phyloP scores from a whole-genome alignment of 306 rosid genomes.

The Glycine soja region DNA sequence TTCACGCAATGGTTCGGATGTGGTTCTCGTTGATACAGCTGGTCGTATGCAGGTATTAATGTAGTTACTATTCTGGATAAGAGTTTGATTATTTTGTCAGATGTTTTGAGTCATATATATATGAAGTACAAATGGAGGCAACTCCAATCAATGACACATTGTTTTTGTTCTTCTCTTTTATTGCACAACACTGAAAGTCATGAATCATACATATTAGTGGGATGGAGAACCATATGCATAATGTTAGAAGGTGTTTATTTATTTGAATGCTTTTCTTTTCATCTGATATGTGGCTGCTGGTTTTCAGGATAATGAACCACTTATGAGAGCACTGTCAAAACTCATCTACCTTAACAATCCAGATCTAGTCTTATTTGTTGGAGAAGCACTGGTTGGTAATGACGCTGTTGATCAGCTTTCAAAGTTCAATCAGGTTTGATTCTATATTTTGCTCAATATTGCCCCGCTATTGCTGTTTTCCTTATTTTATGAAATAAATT shows the following conservation, averaged over 20 bases:
- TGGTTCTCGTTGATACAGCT: slow-evolving; percentile 93
- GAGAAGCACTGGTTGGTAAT: slow-evolving; percentile 74
- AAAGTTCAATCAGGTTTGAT: slow-evolving; percentile 81
- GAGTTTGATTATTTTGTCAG: background rate
- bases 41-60: slow-evolving; percentile 86
- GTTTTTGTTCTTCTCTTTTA: too few relatives aligned
- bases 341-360: slow-evolving; percentile 85
- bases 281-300: slow-evolving; percentile 13
- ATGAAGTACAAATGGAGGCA: background rate
- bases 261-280: background rate
- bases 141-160: background rate
- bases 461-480: slow-evolving; percentile 29
- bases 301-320: slow-evolving; percentile 87
- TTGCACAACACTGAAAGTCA: too few relatives aligned
- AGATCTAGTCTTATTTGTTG: slow-evolving; percentile 89
- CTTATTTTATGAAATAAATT: background rate
- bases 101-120: background rate
- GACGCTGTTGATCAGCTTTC: slow-evolving; percentile 96
- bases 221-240: background rate
- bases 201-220: too few relatives aligned
- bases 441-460: slow-evolving; percentile 13
- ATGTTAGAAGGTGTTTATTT: background rate
- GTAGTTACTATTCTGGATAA: background rate
- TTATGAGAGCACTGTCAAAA: slow-evolving; percentile 95
- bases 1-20: slow-evolving; percentile 80